These are phyloP conservation scores for Eucalyptus erythrocorys DNA, from an alignment of 345 rosid species.

Conservation along the genomic window DNA sequence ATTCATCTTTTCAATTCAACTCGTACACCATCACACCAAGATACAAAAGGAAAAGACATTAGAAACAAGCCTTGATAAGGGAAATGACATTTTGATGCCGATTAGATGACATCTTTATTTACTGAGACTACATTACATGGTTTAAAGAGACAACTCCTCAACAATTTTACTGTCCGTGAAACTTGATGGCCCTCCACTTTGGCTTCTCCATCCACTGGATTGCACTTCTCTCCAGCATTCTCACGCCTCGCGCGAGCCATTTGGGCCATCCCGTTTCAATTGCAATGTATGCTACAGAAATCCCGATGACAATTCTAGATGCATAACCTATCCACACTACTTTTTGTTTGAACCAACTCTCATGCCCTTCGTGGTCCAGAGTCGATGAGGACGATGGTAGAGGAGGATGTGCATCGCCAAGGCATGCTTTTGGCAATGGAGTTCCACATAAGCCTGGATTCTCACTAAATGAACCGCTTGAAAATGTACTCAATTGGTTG, in stretches of 20 bases:
- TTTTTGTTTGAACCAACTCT: not conserved
- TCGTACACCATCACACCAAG: no score
- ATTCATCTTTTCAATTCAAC: no score
- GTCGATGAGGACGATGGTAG: not conserved
- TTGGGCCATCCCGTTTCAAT: not conserved
- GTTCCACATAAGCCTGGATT: not conserved
- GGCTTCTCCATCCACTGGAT: not conserved
- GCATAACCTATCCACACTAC: not conserved
- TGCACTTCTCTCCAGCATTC: not conserved
- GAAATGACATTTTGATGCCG: not conserved
- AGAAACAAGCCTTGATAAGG: not conserved
- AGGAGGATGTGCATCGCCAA: not conserved
- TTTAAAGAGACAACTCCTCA: not conserved
- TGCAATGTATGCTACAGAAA: not conserved
- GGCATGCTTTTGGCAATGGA: not conserved
- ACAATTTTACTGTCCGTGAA: not conserved
- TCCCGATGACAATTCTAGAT: not conserved
- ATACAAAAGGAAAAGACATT: not conserved
- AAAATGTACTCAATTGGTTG: not conserved
- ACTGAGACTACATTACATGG: not conserved
- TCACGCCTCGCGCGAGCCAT: not conserved
- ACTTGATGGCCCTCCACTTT: not conserved
- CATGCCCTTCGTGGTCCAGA: fast-evolving
- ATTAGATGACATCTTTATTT: not conserved
- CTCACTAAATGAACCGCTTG: not conserved